Conservation (phyloP, 1,139 yeast genomes). For the Saccharomyces uvarum region DNA sequence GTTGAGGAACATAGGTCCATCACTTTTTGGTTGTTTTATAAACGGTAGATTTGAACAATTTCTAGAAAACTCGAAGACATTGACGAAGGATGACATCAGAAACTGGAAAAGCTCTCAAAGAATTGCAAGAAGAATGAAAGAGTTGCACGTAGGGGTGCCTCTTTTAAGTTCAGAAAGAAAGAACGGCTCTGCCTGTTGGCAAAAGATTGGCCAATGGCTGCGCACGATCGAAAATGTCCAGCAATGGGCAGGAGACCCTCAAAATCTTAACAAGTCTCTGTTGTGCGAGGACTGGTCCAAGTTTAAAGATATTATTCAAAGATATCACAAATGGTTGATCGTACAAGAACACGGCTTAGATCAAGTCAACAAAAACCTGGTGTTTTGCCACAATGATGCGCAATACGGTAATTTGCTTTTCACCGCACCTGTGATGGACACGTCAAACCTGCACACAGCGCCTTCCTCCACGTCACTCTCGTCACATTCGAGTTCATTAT, state of each 20-base stretch:
- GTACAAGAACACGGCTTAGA: conserved; percentile 42
- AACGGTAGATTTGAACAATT: conserved; percentile 73
- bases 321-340: conserved; percentile 58
- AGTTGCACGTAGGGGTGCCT: conserved; percentile 75
- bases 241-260: conserved; percentile 29
- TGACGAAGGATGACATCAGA: conserved; percentile 65
- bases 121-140: conserved; percentile 94
- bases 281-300: conserved; percentile 43
- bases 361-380: conserved; percentile 36
- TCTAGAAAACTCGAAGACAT: conserved; percentile 56
- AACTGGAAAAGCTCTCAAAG: conserved; percentile 70
- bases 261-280: conserved; percentile 37
- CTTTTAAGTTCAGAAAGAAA: conserved; percentile 45
- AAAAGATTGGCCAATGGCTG: conserved; percentile 65
- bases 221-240: conserved; percentile 36
- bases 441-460: background rate
- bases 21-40: conserved; percentile 74
- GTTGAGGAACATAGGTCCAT: conserved; percentile 76
- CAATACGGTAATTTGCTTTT: conserved; percentile 86
- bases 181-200: conserved; percentile 64
- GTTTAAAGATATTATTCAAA: conserved; percentile 42
- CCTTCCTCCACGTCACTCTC: conserved; percentile 7
- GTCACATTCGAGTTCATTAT: conserved; percentile 16
- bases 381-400: conserved; percentile 90
- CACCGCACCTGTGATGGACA: conserved; percentile 28